Base-by-base conservation (phyloP, 2,329 filamentous ascomycete species). In the Xylaria sp. region DNA sequence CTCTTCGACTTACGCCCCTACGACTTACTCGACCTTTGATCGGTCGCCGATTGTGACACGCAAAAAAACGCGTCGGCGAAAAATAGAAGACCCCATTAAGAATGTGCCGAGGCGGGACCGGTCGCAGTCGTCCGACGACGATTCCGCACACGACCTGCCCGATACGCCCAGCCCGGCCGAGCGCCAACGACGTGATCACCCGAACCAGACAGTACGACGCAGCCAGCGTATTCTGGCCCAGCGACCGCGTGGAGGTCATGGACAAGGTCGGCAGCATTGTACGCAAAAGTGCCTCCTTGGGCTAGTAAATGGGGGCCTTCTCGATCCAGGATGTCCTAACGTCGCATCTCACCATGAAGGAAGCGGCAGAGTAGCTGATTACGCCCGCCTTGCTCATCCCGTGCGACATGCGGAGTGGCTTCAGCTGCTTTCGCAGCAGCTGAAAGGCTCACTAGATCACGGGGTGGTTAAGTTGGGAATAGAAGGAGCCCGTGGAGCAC, bases 401-500 rank as follows among this genome's bases (percentile, higher is more conserved):
- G 55, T 68, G 3, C 18, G 16, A 16, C 40, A 68, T 61, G 32
- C 16, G 0, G 55, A 72, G 18, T 82, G 73, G 66, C 74, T 80
- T 23, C 21, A 44, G 5, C 75, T 79, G 42, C 77, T 83, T 1
- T 60, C 65, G 5, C 58, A 78, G 54, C 78, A 82, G 70, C 74
- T 82, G 1, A 1, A 70, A 9, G 60, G 55, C 3, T 75, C 74
- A 12, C 58, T 80, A 1, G 80, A 80, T 42, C 63, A 76, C 35
- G 77, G 80, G 1, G 77, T 80, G 27, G 63, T 68, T 1, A 71
- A 60, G 10, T 64, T 83, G 0, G 68, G 72, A 9, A 23, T 73
- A n/a, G 65, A 73, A 32, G 79, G 82, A 5, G 71, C 81, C 0
- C 76, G 79, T 9, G 78, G 82, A 18, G 80, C 78, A 4, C 72